Conservation (phyloP, 441 rosid genomes). For the Syzygium malaccense region DNA sequence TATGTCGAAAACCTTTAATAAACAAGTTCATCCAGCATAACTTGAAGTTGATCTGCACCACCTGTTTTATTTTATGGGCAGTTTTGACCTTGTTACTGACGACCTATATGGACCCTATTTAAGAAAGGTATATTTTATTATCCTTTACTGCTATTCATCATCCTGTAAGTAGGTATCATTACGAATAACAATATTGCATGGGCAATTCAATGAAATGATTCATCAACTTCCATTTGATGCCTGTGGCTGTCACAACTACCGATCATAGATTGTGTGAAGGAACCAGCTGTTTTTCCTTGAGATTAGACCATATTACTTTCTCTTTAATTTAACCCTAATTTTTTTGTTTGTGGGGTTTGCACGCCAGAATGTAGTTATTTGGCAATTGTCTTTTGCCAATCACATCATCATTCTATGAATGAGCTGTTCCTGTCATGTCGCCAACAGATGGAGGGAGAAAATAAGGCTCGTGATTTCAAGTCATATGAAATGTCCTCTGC, state of each 20-base stretch:
- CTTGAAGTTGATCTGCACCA: background rate
- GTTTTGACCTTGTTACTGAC: background rate
- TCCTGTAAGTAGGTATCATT: background rate
- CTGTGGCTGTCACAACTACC: background rate
- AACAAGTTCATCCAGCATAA: background rate
- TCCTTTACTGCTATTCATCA: background rate
- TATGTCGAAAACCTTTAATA: background rate
- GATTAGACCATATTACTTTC: background rate
- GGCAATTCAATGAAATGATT: background rate
- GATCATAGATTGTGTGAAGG: background rate
- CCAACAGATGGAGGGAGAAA: conserved; percentile 5
- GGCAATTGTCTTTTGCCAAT: conserved; percentile 37
- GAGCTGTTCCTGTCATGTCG: conserved; percentile 63
- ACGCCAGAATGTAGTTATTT: conserved; percentile 30
- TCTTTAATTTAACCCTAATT: background rate
- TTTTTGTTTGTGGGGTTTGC: conserved; percentile 1
- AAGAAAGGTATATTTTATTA: background rate
- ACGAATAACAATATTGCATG: background rate
- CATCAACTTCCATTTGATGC: background rate
- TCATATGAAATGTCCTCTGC: background rate
- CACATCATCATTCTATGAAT: conserved; percentile 43
- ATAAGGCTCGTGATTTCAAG: background rate
- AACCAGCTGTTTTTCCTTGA: background rate
- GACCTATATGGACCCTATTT: background rate
- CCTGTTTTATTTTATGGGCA: background rate